phyloP scores from a whole-genome alignment of 2,329 filamentous ascomycete genomes.

The Neopestalotiopsis sp. region DNA sequence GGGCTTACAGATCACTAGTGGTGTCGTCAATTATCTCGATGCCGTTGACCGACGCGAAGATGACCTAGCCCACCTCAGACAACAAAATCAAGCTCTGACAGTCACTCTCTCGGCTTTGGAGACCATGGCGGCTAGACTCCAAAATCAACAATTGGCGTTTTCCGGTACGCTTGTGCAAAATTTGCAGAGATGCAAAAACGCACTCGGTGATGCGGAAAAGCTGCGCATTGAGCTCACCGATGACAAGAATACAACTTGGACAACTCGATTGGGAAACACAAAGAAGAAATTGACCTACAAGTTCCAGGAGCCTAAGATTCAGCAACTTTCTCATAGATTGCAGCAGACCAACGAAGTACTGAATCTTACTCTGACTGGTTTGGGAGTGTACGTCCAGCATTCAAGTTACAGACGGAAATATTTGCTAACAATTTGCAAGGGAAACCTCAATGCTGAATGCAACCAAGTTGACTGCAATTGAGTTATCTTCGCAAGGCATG shows the following conservation, averaged over 20 bases:
- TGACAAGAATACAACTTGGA: conserved; percentile 13
- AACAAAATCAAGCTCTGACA: conserved; percentile 11
- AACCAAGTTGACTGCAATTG: conserved; percentile 6
- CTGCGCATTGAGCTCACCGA: conserved; percentile 15
- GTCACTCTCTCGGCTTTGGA: conserved; percentile 10
- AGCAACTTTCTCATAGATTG: conserved; percentile 15
- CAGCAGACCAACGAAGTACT: conserved; percentile 10
- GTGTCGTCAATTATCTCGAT: conserved; percentile 14
- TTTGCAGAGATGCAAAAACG: conserved; percentile 12
- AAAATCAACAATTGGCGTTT: background rate
- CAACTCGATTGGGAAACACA: conserved; percentile 5
- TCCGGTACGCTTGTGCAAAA: background rate
- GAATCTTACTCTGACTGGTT: conserved; percentile 10
- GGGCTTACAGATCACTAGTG: conserved; percentile 12
- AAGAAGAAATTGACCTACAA: conserved; percentile 15
- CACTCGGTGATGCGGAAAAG: conserved; percentile 7
- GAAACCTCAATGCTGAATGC: background rate
- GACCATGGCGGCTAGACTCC: background rate
- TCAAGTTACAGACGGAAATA: background rate
- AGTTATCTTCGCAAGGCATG: background rate
- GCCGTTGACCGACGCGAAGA: conserved; percentile 12
- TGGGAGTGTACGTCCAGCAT: background rate
- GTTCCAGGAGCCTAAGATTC: conserved; percentile 14
- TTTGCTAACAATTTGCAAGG: background rate
- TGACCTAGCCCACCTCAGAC: conserved; percentile 12